Evolutionary conservation across 2,329 filamentous ascomycete species (phyloP), one percentile per base, ranked within the genome.

Genomic region (Nothophoma quercina): DNA sequence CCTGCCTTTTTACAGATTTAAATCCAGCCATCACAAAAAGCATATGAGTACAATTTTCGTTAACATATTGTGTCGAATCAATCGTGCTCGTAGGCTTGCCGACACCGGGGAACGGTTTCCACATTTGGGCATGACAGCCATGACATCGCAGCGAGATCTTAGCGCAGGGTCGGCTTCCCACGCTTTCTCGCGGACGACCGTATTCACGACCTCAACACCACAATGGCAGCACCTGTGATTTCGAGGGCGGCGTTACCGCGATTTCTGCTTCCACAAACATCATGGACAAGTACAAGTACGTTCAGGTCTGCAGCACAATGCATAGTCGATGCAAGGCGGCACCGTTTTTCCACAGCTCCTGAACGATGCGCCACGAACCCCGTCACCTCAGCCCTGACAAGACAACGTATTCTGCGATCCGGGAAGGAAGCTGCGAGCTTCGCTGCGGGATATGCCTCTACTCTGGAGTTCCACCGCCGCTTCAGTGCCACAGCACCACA

Each of bases 401-500:
- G 39, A 30, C 58, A 51, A 40, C 42, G 46, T 18, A 43, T 30
- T 22, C 34, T 40, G 49, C 56, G 41, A 42, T 44, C 29, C 15
- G 21, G 30, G 16, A 56, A 47, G 26, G 44, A 36, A 19, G 29
- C 41, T 28, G 32, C 35, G 39, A 48, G 34, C 8, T 47, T 46
- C 15, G 28, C 51, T 28, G 35, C 49, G 18, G 42, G 58, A 3
- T 42, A 55, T 29, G 40, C 40, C 2, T 28, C 50, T 15, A 41
- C 44, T 7, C n/a, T 59, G 7, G 51, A 45, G 33, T 33, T 56
- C 10, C 49, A 58, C 19, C 70, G 75, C 45, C 46, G 60, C 47
- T 93, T 97, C 72, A 89, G 92, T 73, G 83, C 86, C 28, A 88
- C 90, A 1, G 72, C 84, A 2, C 67, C 77, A 29, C 83, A 79